Base-by-base conservation (phyloP, 768 basidiomycete genomes). In the Mycena vulgaris region DNA sequence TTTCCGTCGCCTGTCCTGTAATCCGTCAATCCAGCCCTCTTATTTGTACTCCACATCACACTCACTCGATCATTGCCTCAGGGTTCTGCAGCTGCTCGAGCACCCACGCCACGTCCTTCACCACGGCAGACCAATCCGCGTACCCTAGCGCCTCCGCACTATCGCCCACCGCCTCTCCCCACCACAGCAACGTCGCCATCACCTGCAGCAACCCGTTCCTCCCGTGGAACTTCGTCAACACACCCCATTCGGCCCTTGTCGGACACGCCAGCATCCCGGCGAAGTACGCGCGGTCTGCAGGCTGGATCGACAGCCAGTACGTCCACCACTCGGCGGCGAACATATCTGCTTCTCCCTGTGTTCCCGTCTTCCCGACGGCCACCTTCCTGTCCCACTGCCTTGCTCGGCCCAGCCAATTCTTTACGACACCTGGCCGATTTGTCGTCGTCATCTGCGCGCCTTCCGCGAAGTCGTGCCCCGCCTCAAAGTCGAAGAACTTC, bases 401-500 rank as follows among this genome's bases (percentile, higher is more conserved):
- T 6, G n/a, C 48, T 5, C 61, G 2, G 14, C 30, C 49, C 8
- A 63, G 8, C 61, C 61, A 63, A 8, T 2, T 16, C 27, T 25
- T 25, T 0, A 63, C 31, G 2, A 7, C 37, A 8, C 30, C 17
- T 13, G 48, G 61, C 4, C 61, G n/a, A 2, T 14, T 23, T 16
- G 16, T 5, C 1, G 48, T 52, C 11, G 2, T 13, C 1, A 52
- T 52, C 10, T 27, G n/a, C 1, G 21, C 23, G 1, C 61, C 49
- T 0, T 27, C 39, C 8, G 42, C n/a, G 23, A 56, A 65, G 21
- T 53, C 63, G 6, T n/a, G 9, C 13, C 30, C 55, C 3, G n/a
- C 31, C 53, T 65, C 63, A 25, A 65, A 65, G 33, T 65, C 53
- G 25, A 56, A 47, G 63, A 56, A 65, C 5, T 4, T 8, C 23